These are phyloP conservation scores for Austropuccinia psidii DNA, from an alignment of 1,284 basidiomycete species.

Conservation along the genomic window DNA sequence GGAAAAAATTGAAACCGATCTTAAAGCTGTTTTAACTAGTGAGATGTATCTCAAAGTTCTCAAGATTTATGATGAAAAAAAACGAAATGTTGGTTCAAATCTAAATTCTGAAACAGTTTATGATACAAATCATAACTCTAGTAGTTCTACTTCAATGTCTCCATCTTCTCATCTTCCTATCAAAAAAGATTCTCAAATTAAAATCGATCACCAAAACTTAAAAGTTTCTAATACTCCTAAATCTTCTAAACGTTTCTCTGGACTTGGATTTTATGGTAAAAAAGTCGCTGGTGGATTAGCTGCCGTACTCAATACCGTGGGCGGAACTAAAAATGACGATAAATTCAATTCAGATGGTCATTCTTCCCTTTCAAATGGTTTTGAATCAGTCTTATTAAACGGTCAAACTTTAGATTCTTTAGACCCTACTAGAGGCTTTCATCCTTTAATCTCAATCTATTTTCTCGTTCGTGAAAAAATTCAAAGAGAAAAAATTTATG, in stretches of 20 bases:
- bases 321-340: constrained; percentile 45
- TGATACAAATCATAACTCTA: constrained; percentile 31
- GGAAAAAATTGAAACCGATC: constrained; percentile 69
- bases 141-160: constrained; percentile 39
- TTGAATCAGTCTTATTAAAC: constrained; percentile 35
- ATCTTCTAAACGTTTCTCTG: constrained; percentile 61
- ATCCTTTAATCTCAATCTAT: constrained; percentile 92
- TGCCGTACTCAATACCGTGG: constrained; percentile 40
- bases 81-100: constrained; percentile 53
- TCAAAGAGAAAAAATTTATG: constrained; percentile 85
- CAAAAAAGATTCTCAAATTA: constrained; percentile 17
- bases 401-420: constrained; percentile 40
- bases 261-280: constrained; percentile 87
- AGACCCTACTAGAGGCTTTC: constrained; percentile 87
- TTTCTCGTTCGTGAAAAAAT: constrained; percentile 91
- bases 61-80: constrained; percentile 67
- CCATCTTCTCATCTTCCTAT: constrained; percentile 38
- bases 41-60: constrained; percentile 70
- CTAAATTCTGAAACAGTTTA: constrained; percentile 4
- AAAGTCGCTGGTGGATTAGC: constrained; percentile 56
- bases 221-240: constrained; percentile 42
- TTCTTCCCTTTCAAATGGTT: constrained; percentile 20
- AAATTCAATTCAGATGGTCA: constrained; percentile 29
- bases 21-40: constrained; percentile 66
- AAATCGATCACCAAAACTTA: constrained; percentile 26